These are phyloP conservation scores for Salix dunnii DNA, from an alignment of 345 rosid species.

Conservation along the genomic window DNA sequence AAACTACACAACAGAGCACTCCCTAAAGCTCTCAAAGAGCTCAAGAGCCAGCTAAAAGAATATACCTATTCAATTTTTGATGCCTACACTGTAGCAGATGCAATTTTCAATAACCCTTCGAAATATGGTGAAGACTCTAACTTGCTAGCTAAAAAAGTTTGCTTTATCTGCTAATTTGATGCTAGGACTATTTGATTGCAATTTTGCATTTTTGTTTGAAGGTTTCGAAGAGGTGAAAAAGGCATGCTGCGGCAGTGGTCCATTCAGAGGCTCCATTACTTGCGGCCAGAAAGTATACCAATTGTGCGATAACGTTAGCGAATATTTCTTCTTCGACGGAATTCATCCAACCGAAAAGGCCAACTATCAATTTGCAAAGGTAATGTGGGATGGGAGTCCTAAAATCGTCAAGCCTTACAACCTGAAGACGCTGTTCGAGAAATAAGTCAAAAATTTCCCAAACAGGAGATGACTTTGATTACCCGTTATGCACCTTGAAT, in stretches of 20 bases:
- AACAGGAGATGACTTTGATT: too few relatives aligned
- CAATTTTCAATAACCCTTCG: slow-evolving; percentile 14
- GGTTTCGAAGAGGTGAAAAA: slow-evolving; percentile 4
- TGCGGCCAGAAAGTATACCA: slow-evolving; percentile 20
- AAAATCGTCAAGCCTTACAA: not conserved
- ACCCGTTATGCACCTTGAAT: too few relatives aligned
- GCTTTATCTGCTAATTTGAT: not conserved
- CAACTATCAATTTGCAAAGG: not conserved
- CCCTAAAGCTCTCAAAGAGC: slow-evolving; percentile 6
- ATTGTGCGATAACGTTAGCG: slow-evolving; percentile 18
- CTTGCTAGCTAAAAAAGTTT: not conserved
- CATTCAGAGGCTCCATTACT: not conserved
- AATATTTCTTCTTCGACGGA: slow-evolving; percentile 35
- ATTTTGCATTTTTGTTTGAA: not conserved
- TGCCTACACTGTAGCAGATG: not conserved
- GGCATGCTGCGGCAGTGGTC: slow-evolving; percentile 18
- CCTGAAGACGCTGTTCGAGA: not conserved
- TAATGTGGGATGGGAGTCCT: slow-evolving; percentile 10
- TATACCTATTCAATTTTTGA: slow-evolving; percentile 3
- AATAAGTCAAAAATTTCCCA: too few relatives aligned
- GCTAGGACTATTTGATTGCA: not conserved
- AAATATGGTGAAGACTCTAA: slow-evolving; percentile 9
- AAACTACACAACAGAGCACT: slow-evolving; percentile 30
- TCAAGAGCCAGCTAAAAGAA: slow-evolving; percentile 25
- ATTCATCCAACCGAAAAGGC: slow-evolving; percentile 33